Percentiles rank a stretch among this genome's conserved stretches.
Evolutionary conservation across 2,329 filamentous ascomycete genomes (phyloP).

Genomic region (Anthostomella pinea): DNA sequence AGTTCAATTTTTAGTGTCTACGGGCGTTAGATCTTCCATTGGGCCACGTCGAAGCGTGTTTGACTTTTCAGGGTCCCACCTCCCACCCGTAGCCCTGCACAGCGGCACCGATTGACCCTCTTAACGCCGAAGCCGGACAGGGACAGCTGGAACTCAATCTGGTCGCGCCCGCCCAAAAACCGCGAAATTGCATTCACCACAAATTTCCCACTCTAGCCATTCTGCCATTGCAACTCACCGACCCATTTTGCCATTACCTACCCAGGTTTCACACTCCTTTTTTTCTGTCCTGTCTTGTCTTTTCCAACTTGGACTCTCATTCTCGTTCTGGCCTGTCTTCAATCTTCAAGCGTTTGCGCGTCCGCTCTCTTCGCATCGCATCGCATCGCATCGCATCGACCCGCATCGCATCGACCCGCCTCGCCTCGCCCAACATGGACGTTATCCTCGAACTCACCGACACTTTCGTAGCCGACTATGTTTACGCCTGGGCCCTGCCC

Average conservation of each 20-base stretch:
- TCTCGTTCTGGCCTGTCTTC: conserved; percentile 1
- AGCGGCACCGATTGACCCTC: too few species aligned
- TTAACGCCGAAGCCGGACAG: conserved; percentile 15
- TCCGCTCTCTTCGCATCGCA: too few species aligned
- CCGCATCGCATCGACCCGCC: too few species aligned
- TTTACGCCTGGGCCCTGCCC: conserved; percentile 73
- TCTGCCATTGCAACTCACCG: too few species aligned
- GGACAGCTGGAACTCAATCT: conserved; percentile 5
- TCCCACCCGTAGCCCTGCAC: too few species aligned
- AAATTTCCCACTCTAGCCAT: too few species aligned
- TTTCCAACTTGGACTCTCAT: neutral
- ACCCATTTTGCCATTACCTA: neutral
- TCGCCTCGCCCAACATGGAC: conserved; percentile 75
- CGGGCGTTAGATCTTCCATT: too few species aligned
- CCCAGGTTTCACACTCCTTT: conserved; percentile 2
- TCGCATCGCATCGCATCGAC: too few species aligned
- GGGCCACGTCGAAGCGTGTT: neutral
- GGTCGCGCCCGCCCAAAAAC: conserved; percentile 5
- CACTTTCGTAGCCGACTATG: conserved; percentile 74
- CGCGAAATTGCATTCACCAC: conserved; percentile 20
- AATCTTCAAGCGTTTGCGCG: conserved; percentile 2
- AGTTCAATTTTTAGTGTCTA: too few species aligned
- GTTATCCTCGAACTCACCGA: conserved; percentile 84
- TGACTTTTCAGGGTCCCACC: too few species aligned
- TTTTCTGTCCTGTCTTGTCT: neutral